Evolutionary conservation across 2,329 filamentous ascomycete species (phyloP), one percentile per base, ranked within the genome.

Genomic region (Sporothrix pallida): DNA sequence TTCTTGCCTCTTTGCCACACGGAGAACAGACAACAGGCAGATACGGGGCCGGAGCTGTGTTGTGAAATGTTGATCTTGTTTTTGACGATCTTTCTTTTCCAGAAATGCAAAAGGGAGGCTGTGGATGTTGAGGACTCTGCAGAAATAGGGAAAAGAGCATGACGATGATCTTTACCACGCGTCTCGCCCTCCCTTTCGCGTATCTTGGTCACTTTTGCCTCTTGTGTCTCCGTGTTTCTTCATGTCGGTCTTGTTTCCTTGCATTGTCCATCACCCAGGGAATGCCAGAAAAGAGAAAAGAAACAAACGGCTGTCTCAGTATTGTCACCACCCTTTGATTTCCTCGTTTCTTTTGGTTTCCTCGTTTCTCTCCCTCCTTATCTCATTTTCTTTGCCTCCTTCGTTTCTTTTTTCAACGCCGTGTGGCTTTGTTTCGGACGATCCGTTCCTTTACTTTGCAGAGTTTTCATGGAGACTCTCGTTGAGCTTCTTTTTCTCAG

Each of bases 371-470:
- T 37, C 31, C 31, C 58, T 3, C 12, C 23, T 9, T 26, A 26
- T 26, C 23, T 26, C 23, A 3, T 26, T 15, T 52, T 20, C 9
- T 31, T 52, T 68, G 63, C 44, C 63, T 68, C 65, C 65, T 12
- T 68, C 65, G 26, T 68, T 68, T 68, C 46, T n/a, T 52, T 15
- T 10, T n/a, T 20, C 7, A 48, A 44, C n/a, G 42, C 1, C 62
- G n/a, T 46, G 37, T 65, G 60, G 37, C 67, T 58, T 54, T 71
- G 70, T 54, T 67, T 72, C 69, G 69, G 69, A 48, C 69, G 69
- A 62, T 71, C 50, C 69, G 54, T 72, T 67, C 42, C 42, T 26
- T 4, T 17, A 13, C 7, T 70, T 42, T 65, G 37, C 13, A 37
- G 31, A 37, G 31, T 37, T 67, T 58, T 52, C n/a, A n/a, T n/a